These are phyloP conservation scores for Termitomyces eurrhizus DNA, from an alignment of 768 basidiomycete genomes.

Conservation along the genomic window DNA sequence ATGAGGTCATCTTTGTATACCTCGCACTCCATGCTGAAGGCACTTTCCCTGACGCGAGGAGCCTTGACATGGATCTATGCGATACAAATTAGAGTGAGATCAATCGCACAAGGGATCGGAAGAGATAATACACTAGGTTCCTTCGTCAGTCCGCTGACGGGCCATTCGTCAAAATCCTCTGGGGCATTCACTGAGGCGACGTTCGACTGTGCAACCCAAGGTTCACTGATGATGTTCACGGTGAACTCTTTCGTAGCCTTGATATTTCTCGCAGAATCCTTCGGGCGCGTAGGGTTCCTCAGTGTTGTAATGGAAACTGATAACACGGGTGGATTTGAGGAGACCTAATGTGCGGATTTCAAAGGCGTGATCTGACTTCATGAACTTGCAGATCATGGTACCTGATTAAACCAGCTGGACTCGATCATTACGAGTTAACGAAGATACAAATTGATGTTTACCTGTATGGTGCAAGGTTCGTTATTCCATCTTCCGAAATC, in stretches of 20 bases:
- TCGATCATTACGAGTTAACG: not conserved
- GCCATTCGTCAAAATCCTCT: slow-evolving; percentile 53
- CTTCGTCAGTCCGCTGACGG: slow-evolving; percentile 54
- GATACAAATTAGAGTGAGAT: not conserved
- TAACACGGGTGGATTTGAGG: slow-evolving; percentile 60
- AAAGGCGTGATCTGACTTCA: slow-evolving; percentile 14
- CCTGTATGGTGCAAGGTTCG: slow-evolving; percentile 63
- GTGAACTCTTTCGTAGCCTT: slow-evolving; percentile 62
- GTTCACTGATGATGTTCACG: slow-evolving; percentile 72
- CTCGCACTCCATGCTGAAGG: slow-evolving; percentile 62
- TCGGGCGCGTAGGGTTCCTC: slow-evolving; percentile 20
- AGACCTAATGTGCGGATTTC: slow-evolving; percentile 34
- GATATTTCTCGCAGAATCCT: slow-evolving; percentile 69
- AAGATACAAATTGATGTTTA: slow-evolving; percentile 8
- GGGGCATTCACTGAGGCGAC: slow-evolving; percentile 50
- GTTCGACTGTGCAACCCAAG: slow-evolving; percentile 59
- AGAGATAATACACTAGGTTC: slow-evolving; percentile 46
- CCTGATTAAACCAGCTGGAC: slow-evolving; percentile 43
- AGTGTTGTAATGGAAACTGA: slow-evolving; percentile 36
- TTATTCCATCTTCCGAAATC: slow-evolving; percentile 42
- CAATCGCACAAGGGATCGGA: not conserved
- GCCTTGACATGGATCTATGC: slow-evolving; percentile 43
- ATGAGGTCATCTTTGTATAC: slow-evolving; percentile 15
- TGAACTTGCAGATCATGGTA: slow-evolving; percentile 3
- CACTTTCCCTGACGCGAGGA: slow-evolving; percentile 59